Conservation (phyloP, 2,329 filamentous ascomycete genomes). For the Mollisia scopiformis region DNA sequence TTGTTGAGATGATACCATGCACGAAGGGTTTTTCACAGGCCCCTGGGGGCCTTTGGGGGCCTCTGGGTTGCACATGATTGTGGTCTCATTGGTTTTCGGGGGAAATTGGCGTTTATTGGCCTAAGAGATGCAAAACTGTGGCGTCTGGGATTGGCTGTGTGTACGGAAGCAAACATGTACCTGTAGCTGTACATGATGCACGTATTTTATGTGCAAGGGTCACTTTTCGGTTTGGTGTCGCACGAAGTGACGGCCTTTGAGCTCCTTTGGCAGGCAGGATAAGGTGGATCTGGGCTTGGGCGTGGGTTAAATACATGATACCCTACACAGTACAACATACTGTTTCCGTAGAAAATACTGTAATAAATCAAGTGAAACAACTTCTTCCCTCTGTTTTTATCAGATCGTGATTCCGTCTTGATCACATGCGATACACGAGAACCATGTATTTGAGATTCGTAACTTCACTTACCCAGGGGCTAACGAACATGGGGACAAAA, state of each 20-base stretch:
- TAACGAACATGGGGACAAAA: no score
- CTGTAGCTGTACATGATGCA: not conserved
- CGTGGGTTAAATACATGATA: not conserved
- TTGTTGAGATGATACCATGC: conserved; percentile 10
- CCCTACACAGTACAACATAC: not conserved
- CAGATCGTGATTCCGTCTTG: no score
- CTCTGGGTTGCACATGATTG: not conserved
- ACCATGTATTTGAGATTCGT: no score
- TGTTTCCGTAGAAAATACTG: not conserved
- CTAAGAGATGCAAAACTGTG: not conserved
- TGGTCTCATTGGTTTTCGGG: not conserved
- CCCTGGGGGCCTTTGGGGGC: not conserved
- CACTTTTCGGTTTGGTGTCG: not conserved
- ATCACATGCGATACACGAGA: no score
- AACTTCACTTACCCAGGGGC: no score
- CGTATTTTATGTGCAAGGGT: not conserved
- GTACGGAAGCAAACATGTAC: no score
- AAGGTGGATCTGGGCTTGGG: not conserved
- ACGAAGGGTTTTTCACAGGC: conserved; percentile 12
- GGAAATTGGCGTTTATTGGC: not conserved
- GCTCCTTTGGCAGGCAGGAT: not conserved
- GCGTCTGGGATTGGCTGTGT: not conserved
- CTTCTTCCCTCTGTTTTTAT: not conserved
- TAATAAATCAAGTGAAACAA: not conserved
- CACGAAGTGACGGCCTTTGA: conserved; percentile 1